Percentiles rank a stretch among this genome's conserved stretches.
phyloP scores from a whole-genome alignment of 83 land plant species.

The Larix sibirica region DNA sequence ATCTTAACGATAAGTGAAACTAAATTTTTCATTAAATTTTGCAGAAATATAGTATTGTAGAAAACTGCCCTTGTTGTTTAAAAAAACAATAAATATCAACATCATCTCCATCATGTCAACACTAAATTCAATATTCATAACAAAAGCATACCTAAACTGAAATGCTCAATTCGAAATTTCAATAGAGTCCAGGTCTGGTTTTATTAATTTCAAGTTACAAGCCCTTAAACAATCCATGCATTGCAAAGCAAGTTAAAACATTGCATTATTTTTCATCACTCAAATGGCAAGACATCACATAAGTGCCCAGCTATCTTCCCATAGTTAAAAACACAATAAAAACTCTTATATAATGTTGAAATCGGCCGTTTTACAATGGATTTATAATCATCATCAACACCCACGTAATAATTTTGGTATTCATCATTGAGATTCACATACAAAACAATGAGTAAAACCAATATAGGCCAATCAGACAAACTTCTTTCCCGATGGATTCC shows the following conservation, averaged over 20 bases:
- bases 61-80: background rate
- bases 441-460: background rate
- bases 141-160: background rate
- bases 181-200: background rate
- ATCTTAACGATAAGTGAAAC: background rate
- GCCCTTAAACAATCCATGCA: background rate
- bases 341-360: background rate
- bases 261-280: constrained; percentile 5
- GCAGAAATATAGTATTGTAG: too few relatives aligned
- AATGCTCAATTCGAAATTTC: background rate
- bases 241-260: too few relatives aligned
- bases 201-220: constrained; percentile 5
- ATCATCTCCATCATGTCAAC: background rate
- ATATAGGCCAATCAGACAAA: background rate
- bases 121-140: background rate
- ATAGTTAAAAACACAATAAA: background rate
- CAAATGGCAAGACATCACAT: constrained; percentile 10
- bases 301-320: background rate
- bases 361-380: constrained; percentile 2
- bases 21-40: too few relatives aligned
- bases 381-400: too few relatives aligned
- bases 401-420: too few relatives aligned
- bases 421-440: too few relatives aligned
- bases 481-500: too few relatives aligned
- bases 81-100: background rate